phyloP scores from a whole-genome alignment of 1,139 yeast species.

The Candida sp. region DNA sequence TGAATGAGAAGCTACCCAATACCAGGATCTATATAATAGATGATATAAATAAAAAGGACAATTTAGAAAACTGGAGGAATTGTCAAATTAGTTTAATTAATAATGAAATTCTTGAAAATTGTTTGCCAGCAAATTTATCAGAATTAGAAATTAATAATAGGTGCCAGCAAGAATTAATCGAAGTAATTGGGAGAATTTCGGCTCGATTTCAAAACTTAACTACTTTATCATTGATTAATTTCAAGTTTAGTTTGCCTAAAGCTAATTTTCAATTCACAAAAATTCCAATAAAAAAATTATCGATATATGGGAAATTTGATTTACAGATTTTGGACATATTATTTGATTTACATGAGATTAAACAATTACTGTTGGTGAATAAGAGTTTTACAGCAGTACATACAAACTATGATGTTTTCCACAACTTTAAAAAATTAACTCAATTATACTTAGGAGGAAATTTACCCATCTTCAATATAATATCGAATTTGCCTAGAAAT shows the following conservation, averaged over 20 bases:
- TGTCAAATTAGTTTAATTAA: not conserved
- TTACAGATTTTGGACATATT: not conserved
- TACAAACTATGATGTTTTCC: not conserved
- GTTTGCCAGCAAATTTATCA: not conserved
- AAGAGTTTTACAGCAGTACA: not conserved
- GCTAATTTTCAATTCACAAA: not conserved
- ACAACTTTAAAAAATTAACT: not conserved
- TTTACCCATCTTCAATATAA: not conserved
- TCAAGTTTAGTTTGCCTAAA: not conserved
- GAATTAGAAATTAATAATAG: not conserved
- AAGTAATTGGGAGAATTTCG: not conserved
- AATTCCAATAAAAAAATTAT: not conserved
- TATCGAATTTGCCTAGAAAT: constrained; percentile 1
- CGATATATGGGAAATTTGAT: not conserved
- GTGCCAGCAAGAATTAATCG: not conserved
- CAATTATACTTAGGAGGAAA: not conserved
- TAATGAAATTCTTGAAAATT: not conserved
- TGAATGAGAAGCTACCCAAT: not conserved
- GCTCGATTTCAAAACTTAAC: not conserved
- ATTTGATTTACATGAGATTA: not conserved
- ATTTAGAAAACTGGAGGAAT: not conserved
- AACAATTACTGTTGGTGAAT: not conserved
- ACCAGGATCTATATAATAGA: constrained; percentile 1
- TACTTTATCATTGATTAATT: not conserved
- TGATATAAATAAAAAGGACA: not conserved